Base-by-base conservation (phyloP, 2,329 filamentous ascomycete species). In the Diplodia scrobiculata region DNA sequence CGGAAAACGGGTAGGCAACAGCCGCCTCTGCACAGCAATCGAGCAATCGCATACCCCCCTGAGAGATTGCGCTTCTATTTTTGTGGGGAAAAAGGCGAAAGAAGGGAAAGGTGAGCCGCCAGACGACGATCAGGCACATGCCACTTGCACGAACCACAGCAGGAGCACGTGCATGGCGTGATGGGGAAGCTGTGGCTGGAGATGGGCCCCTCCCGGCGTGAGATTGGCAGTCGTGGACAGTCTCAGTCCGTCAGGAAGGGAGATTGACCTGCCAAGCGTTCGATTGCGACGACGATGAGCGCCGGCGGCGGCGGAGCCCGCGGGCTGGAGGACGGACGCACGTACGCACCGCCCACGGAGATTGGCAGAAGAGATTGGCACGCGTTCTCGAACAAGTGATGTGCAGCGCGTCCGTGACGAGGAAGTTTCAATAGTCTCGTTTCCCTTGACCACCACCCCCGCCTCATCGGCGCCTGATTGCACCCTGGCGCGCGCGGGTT, bases 41-140 rank as follows among this genome's bases (percentile, higher is more conserved):
- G 34, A 10, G 34, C 34, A 45, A 45, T 45, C 41, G 34, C 34
- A 11, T 9, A 11, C 41, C 41, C 25, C 25, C 41, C 41, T 45
- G 41, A 45, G 41, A 45, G 41, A 45, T 73, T 72, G 19, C 77
- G 41, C 41, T 45, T 45, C 41, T 45, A 45, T 45, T 45, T 45
- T 45, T 45, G 41, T 45, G 41, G 41, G n/a, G 50, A 32, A 50
- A 13, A 21, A 34, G 21, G 7, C 3, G 11, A 32, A 27, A 14
- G 25, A 25, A 17, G 6, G 29, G 27, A 34, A 52, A 32, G n/a
- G 41, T 2, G 6, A 45, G 17, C 13, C 6, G 38, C 38, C 25
- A 25, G 25, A 41, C 17, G 14, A 41, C 38, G 17, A 14, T 14
- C 14, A 17, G 17, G 29, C 17, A 7, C n/a, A 17, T 2, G n/a